Percentiles rank a stretch among this genome's conserved stretches.
Conservation (phyloP, 2,329 filamentous ascomycete genomes). For the Apiospora koreana region DNA sequence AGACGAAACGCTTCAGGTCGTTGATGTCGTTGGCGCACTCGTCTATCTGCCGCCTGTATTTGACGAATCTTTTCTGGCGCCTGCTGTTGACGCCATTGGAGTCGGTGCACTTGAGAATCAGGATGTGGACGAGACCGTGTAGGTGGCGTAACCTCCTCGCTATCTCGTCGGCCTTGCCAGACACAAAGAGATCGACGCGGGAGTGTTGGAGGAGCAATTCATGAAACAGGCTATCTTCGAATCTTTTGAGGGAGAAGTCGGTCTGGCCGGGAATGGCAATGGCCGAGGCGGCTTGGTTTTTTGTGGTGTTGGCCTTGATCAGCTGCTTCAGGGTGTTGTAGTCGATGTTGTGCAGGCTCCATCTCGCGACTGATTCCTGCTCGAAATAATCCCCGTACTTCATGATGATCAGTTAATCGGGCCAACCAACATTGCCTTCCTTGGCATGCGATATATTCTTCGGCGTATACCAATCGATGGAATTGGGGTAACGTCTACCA, state of each 20-base stretch:
- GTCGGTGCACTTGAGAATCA: conserved; percentile 45
- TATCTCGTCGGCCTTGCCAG: conserved; percentile 79
- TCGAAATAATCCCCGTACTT: conserved; percentile 77
- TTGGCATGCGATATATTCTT: neutral
- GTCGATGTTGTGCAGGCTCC: conserved; percentile 83
- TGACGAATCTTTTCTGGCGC: conserved; percentile 53
- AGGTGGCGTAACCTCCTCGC: conserved; percentile 60
- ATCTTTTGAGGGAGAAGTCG: conserved; percentile 58
- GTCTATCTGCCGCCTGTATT: conserved; percentile 53
- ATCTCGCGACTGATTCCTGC: conserved; percentile 77
- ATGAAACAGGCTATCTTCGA: conserved; percentile 71
- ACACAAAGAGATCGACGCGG: conserved; percentile 76
- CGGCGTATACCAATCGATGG: neutral
- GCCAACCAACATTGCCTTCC: neutral
- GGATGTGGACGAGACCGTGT: conserved; percentile 47
- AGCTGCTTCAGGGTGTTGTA: conserved; percentile 85
- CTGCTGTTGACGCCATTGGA: conserved; percentile 39
- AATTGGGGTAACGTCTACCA: neutral
- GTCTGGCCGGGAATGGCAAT: conserved; percentile 73
- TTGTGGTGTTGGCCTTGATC: conserved; percentile 79
- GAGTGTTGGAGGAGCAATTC: conserved; percentile 76
- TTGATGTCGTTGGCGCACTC: conserved; percentile 71
- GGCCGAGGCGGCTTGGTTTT: conserved; percentile 63
- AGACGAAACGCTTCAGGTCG: conserved; percentile 69
- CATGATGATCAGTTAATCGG: conserved; percentile 45